A percentile compares a stretch with the other conserved stretches of the same genome.
phyloP scores from a whole-genome alignment of 225 moss, liverwort and hornwort species.

The Anthoceros angustus region DNA sequence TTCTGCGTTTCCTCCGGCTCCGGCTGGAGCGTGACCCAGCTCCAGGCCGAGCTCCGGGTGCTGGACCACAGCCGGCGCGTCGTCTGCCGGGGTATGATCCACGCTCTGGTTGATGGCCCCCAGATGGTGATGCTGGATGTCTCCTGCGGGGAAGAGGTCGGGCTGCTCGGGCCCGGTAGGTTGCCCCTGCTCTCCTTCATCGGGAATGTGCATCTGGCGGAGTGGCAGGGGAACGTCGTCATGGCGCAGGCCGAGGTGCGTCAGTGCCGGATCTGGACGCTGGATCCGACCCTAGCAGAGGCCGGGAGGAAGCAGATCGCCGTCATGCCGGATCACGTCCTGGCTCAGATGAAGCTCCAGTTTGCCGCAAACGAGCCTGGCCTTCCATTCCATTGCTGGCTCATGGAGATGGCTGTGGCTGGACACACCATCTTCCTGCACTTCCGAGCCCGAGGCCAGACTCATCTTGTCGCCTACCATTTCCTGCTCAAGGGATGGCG shows the following conservation, averaged over 20 bases:
- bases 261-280: background rate
- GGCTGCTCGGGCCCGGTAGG: background rate
- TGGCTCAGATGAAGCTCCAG: background rate
- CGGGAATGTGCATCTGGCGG: background rate
- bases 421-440: background rate
- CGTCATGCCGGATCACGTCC: background rate
- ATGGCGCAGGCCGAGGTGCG: background rate
- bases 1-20: background rate
- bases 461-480: background rate
- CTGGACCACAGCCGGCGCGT: background rate
- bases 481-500: background rate
- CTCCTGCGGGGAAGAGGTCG: background rate
- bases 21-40: background rate
- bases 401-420: background rate
- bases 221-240: background rate
- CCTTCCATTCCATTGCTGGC: background rate
- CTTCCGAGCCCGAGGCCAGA: background rate
- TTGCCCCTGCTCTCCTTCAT: background rate
- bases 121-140: background rate
- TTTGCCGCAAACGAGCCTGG: background rate
- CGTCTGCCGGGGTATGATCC: background rate
- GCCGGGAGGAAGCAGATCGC: background rate
- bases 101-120: background rate
- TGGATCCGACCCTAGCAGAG: background rate
- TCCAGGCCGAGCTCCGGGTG: background rate